Evolutionary conservation across 139 green algal genomes (phyloP), one percentile per base, ranked within the genome.

Genomic region (Deuterostichococcus epilithicus): DNA sequence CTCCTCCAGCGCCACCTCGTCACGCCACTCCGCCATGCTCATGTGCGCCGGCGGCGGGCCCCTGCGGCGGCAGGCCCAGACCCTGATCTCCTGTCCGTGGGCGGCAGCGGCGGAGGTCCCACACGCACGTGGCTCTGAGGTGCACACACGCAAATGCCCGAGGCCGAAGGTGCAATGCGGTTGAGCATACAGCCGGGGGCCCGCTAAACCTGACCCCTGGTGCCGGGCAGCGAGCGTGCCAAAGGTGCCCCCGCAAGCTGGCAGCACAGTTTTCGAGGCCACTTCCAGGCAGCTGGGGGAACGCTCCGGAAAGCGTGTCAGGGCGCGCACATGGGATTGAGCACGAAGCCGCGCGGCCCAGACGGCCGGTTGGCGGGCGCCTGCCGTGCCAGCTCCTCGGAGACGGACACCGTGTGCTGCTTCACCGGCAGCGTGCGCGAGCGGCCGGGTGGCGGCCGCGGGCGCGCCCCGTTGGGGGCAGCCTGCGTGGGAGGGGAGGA

Each of bases 361-460:
- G 52, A 87, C 71, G 78, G 39, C 13, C 52, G 52, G 52, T 63
- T 63, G 52, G 70, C 39, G 22, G 72, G 72, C 15, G 59, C 6
- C 22, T 10, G 15, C 34, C 13, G 30, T 38, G 25, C n/a, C 32
- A 47, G 26, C 58, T 37, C 39, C 52, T 33, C 35, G 4, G 26
- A 33, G 30, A 63, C 59, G 10, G 33, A 72, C 32, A 59, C 34
- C 33, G 25, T 25, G 13, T 23, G 52, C 52, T 63, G 52, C 18
- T n/a, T 25, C 52, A 20, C 5, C 10, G 52, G 8, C 10, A 63
- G 3, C 3, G 5, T 3, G 52, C 28, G 52, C 13, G 13, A 28
- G 52, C 52, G 52, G 18, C 52, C 52, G 3, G 52, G 52, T 3
- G 52, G 52, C 52, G 52, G 52, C 52, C 28, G 26, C 13, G 52